A percentile compares a stretch with the other conserved stretches of the same genome.
These are phyloP conservation scores for Xerocomellus chrysenteron DNA, from an alignment of 768 basidiomycete genomes.

Conservation along the genomic window DNA sequence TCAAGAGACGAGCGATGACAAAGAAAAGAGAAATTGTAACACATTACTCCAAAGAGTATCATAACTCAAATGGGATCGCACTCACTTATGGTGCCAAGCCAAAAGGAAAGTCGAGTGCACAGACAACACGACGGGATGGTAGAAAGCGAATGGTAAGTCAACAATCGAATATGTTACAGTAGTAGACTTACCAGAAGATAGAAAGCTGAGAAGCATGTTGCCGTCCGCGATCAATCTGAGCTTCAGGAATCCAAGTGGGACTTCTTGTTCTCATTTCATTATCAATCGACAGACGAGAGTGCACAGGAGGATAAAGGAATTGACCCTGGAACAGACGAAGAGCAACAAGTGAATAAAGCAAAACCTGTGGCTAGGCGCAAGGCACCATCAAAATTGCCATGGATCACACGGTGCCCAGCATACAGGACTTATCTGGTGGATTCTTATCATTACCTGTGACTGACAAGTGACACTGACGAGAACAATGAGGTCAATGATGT, in stretches of 20 bases:
- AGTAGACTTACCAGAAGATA: not conserved
- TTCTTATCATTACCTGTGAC: too few species aligned
- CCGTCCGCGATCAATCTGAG: not conserved
- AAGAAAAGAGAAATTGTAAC: too few species aligned
- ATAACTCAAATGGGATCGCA: too few species aligned
- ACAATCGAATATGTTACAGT: too few species aligned
- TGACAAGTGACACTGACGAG: too few species aligned
- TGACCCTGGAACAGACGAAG: not conserved
- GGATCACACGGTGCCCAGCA: not conserved
- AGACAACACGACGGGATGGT: too few species aligned
- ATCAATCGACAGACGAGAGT: not conserved
- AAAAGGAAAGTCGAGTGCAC: too few species aligned
- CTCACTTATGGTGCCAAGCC: too few species aligned
- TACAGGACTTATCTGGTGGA: not conserved
- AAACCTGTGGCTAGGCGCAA: not conserved
- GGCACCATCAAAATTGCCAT: not conserved
- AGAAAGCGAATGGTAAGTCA: too few species aligned
- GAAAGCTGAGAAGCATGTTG: not conserved
- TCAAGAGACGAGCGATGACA: too few species aligned
- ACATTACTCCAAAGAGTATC: too few species aligned
- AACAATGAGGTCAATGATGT: not conserved
- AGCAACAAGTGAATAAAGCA: not conserved
- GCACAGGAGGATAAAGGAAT: not conserved
- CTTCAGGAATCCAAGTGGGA: not conserved
- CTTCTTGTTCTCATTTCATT: not conserved